Conservation (phyloP, 345 rosid species). For the Kernera saxatilis region DNA sequence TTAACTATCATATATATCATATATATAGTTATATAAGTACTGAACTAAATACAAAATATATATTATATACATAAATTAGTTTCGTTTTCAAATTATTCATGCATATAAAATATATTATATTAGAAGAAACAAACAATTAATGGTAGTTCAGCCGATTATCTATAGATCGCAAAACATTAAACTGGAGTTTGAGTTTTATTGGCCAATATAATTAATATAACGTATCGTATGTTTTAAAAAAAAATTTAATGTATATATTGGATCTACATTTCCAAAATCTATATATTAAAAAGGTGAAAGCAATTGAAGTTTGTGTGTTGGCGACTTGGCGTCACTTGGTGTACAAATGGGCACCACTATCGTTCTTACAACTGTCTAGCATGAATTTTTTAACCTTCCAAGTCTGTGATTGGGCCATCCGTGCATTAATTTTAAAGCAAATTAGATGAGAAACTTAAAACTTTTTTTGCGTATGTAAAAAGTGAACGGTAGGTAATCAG, state of each 20-base stretch:
- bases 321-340: slow-evolving; percentile 3
- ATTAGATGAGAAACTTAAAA: background rate
- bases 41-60: too few relatives aligned
- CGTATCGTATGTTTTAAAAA: background rate
- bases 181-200: background rate
- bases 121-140: background rate
- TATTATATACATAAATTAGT: too few relatives aligned
- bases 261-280: background rate
- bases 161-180: background rate
- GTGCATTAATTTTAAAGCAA: background rate
- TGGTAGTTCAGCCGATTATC: background rate
- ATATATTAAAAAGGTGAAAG: background rate
- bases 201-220: background rate
- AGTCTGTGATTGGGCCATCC: slow-evolving; percentile 1
- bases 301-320: background rate
- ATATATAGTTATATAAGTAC: too few relatives aligned
- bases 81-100: too few relatives aligned
- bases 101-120: too few relatives aligned
- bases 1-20: too few relatives aligned
- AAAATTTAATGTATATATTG: too few relatives aligned
- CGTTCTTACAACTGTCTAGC: background rate
- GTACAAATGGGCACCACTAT: background rate
- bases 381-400: slow-evolving; percentile 10
- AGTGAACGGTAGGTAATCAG: background rate
- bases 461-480: background rate